These are phyloP conservation scores for Thyridium curvatum DNA, from an alignment of 2,329 filamentous ascomycete species.

Conservation along the genomic window DNA sequence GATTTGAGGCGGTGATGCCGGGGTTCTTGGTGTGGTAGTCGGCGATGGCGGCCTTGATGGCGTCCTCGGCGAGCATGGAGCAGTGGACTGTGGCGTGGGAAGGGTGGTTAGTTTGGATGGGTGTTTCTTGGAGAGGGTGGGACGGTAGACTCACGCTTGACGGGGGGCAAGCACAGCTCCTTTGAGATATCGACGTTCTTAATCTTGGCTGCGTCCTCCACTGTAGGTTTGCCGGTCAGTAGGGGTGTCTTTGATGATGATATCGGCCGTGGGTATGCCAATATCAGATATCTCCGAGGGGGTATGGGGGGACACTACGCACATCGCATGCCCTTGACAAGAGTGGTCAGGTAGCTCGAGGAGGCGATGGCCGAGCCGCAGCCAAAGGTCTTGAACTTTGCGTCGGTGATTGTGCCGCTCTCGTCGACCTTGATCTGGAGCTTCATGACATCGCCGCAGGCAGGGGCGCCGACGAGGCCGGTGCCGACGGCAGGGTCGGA, in stretches of 20 bases:
- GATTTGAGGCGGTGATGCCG: constrained; percentile 63
- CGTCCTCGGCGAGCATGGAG: constrained; percentile 88
- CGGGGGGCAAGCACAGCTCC: constrained; percentile 83
- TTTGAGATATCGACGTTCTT: constrained; percentile 98
- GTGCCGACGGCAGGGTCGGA: constrained; percentile 79
- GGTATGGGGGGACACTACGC: background rate
- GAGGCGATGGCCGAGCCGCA: constrained; percentile 93
- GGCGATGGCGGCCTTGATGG: constrained; percentile 85
- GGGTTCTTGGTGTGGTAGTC: constrained; percentile 93
- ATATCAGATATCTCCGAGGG: no score
- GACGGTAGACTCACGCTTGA: constrained; percentile 67
- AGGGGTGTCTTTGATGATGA: constrained; percentile 8
- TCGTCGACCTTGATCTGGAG: constrained; percentile 88
- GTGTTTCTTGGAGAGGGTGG: constrained; percentile 56
- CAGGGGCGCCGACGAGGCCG: constrained; percentile 84
- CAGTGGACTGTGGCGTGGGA: constrained; percentile 78
- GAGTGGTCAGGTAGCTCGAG: constrained; percentile 88
- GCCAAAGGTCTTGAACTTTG: constrained; percentile 97
- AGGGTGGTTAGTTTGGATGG: constrained; percentile 58
- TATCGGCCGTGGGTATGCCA: no score
- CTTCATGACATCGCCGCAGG: constrained; percentile 91
- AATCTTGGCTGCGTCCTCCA: constrained; percentile 88
- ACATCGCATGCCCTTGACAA: constrained; percentile 85
- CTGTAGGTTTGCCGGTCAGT: constrained; percentile 8
- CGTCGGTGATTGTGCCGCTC: constrained; percentile 83